These are phyloP conservation scores for Fusarium haematococcum DNA, from an alignment of 2,329 filamentous ascomycete genomes.

Conservation along the genomic window DNA sequence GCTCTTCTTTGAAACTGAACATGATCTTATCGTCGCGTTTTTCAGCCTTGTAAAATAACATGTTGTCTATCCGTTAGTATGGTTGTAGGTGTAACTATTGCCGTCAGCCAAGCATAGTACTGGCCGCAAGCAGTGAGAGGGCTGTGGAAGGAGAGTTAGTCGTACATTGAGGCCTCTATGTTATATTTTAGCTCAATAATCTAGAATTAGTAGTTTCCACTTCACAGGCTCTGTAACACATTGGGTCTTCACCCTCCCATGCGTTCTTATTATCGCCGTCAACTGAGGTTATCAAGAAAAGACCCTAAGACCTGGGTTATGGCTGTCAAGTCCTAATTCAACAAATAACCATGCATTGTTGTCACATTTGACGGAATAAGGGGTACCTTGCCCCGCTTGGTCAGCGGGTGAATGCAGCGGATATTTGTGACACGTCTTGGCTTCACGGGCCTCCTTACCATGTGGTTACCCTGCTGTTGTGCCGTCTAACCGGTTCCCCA, in stretches of 20 bases:
- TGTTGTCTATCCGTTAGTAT: background rate
- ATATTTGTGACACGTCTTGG: background rate
- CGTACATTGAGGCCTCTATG: background rate
- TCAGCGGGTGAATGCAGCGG: background rate
- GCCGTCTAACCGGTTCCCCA: background rate
- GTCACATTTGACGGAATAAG: background rate
- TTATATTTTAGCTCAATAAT: background rate
- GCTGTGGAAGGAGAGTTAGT: no score
- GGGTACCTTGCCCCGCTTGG: background rate
- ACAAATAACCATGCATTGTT: background rate
- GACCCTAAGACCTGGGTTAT: no score
- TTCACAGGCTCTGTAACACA: background rate
- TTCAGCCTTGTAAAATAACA: background rate
- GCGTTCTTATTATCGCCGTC: background rate
- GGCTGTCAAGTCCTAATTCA: background rate
- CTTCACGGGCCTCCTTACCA: background rate
- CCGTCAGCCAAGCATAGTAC: background rate
- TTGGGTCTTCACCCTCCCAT: background rate
- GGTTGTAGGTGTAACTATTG: background rate
- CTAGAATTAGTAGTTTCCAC: background rate
- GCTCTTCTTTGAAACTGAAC: background rate
- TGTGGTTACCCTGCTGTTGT: background rate
- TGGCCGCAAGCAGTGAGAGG: background rate
- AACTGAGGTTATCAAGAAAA: background rate
- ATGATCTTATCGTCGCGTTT: background rate